Conservation (phyloP, 202 grass and related monocot species). For the Zizania palustris region DNA sequence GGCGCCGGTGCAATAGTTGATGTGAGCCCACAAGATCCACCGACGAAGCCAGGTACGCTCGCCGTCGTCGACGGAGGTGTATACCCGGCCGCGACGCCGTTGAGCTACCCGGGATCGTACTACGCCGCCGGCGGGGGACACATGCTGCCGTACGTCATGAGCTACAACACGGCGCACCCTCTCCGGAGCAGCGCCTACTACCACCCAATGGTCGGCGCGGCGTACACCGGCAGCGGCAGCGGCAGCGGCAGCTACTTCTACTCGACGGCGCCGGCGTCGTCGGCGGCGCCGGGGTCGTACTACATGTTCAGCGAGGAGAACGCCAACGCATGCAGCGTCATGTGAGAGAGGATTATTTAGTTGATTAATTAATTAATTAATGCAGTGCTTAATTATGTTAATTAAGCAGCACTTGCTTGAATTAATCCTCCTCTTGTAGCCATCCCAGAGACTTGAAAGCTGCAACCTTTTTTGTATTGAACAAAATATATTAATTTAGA, state of each 20-base stretch:
- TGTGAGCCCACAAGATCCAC: constrained; percentile 29
- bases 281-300: constrained; percentile 67
- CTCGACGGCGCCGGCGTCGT: constrained; percentile 49
- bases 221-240: constrained; percentile 32
- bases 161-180: constrained; percentile 72
- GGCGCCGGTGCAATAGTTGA: constrained; percentile 37
- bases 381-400: background rate
- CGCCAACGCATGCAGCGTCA: constrained; percentile 83
- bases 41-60: constrained; percentile 19
- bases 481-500: constrained; percentile 16
- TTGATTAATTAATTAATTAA: background rate
- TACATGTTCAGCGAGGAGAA: constrained; percentile 99
- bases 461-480: constrained; percentile 9
- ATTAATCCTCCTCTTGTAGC: background rate
- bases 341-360: constrained; percentile 54
- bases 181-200: constrained; percentile 67
- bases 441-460: constrained; percentile 3
- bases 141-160: constrained; percentile 65
- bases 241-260: constrained; percentile 54
- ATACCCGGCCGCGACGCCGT: constrained; percentile 32
- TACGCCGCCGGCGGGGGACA: constrained; percentile 23
- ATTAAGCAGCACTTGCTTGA: background rate
- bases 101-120: constrained; percentile 53
- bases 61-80: constrained; percentile 8
- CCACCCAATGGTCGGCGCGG: constrained; percentile 44